Conservation (phyloP, 176 grass and related monocot species). For the Musa itinerans region DNA sequence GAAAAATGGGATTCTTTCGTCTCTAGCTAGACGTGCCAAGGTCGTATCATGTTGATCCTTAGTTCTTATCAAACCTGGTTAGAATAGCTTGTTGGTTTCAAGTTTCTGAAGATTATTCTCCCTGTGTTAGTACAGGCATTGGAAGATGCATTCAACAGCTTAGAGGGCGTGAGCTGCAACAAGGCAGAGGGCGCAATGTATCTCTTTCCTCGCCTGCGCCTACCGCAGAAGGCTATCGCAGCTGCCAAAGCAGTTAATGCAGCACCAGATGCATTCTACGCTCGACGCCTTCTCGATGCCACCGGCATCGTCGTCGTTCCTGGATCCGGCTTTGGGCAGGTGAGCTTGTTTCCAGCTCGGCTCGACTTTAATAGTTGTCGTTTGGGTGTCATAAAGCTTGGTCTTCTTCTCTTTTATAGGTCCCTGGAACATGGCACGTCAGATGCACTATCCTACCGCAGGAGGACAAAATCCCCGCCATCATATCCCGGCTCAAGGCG, state of each 20-base stretch:
- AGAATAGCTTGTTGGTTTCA: not conserved
- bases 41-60: conserved; percentile 29
- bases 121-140: conserved; percentile 43
- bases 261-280: conserved; percentile 64
- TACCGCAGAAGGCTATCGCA: conserved; percentile 69
- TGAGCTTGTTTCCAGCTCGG: conserved; percentile 9
- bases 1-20: conserved; percentile 72
- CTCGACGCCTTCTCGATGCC: conserved; percentile 32
- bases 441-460: conserved; percentile 43
- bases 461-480: conserved; percentile 35
- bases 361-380: too few relatives aligned
- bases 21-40: conserved; percentile 77
- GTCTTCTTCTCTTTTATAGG: conserved; percentile 1
- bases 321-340: conserved; percentile 63
- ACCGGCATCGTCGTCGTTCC: conserved; percentile 55
- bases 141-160: conserved; percentile 92
- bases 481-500: conserved; percentile 32
- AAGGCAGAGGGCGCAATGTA: conserved; percentile 24
- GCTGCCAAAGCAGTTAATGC: conserved; percentile 55
- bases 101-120: not conserved
- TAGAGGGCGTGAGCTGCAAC: conserved; percentile 92
- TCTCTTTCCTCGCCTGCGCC: conserved; percentile 27
- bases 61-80: not conserved
- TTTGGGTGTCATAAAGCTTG: too few relatives aligned
- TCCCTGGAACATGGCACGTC: conserved; percentile 37